Evolutionary conservation across 805 yeast genomes (phyloP).

Genomic region (Yarrowia sp.): DNA sequence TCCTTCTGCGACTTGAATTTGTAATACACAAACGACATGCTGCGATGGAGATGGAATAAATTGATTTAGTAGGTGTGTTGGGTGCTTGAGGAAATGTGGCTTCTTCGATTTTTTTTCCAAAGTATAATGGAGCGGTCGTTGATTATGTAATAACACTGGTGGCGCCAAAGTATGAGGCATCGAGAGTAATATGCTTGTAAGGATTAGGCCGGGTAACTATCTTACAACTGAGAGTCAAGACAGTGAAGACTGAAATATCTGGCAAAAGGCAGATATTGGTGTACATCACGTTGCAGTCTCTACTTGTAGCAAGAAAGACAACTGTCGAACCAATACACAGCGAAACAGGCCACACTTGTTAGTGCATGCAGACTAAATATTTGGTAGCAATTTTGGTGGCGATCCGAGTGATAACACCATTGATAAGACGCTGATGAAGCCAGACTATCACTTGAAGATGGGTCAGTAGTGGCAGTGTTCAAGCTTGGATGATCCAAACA

Average conservation of each 20-base stretch:
- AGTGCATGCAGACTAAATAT: conserved; percentile 7
- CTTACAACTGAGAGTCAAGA: too few relatives aligned
- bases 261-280: too few relatives aligned
- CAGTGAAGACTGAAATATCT: too few relatives aligned
- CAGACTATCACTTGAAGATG: too few relatives aligned
- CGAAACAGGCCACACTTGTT: too few relatives aligned
- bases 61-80: conserved; percentile 27
- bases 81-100: neutral
- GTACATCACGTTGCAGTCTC: too few relatives aligned
- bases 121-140: conserved; percentile 11
- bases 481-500: too few relatives aligned
- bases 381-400: conserved; percentile 22
- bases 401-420: conserved; percentile 7
- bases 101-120: neutral
- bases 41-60: conserved; percentile 24
- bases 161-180: neutral
- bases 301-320: too few relatives aligned
- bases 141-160: conserved; percentile 12
- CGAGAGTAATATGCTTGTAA: too few relatives aligned
- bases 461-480: too few relatives aligned
- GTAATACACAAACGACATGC: conserved; percentile 77
- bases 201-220: too few relatives aligned
- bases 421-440: neutral
- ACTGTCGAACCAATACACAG: too few relatives aligned
- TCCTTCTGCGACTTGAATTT: conserved; percentile 83